Base-by-base conservation (phyloP, 768 basidiomycete genomes). In the Leccinum fibrillosum region DNA sequence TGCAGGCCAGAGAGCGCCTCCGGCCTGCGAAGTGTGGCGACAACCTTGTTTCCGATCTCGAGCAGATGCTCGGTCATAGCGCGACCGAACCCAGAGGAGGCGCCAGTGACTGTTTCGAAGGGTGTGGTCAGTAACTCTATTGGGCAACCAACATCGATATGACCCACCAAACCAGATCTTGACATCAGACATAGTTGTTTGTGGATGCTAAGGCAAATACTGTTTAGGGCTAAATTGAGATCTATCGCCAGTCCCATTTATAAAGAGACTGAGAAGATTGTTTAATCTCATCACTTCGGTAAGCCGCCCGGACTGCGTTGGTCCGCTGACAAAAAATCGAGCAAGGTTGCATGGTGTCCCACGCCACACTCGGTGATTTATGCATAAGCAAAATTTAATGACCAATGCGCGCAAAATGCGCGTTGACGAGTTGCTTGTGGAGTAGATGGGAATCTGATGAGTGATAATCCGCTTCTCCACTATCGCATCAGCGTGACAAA, bases 21-120 rank as follows among this genome's bases (percentile, higher is more conserved):
- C 9, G 77, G 76, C 28, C 64, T 73, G 55, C 79, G 79, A 15
- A 78, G 68, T 15, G 78, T 77, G 15, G 81, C 80, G 54, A 78
- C 64, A 30, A 72, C 79, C 12, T 62, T 74, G 59, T 77, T 71
- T 13, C 78, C 77, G 5, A 63, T 60, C 30, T 53, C 49, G 42
- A 81, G 47, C 2, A 26, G 13, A 26, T 52, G 34, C 54, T 77
- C 71, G 5, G 67, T 65, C 55, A 74, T 64, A 9, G 56, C 47
- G 8, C 68, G 66, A 2, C 76, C 75, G 54, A 79, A 71, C n/a
- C 76, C 75, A n/a, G 73, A 67, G 2, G 73, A 74, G 1, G 73
- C 59, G n/a, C 77, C 74, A 26, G 5, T 30, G 5, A 44, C 42
- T 44, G 19, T 44, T 42, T 42, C 32, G 5, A 34, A 34, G 42